These are phyloP conservation scores for Litsea cubeba DNA, from an alignment of 164 flowering plant genomes.

Conservation along the genomic window DNA sequence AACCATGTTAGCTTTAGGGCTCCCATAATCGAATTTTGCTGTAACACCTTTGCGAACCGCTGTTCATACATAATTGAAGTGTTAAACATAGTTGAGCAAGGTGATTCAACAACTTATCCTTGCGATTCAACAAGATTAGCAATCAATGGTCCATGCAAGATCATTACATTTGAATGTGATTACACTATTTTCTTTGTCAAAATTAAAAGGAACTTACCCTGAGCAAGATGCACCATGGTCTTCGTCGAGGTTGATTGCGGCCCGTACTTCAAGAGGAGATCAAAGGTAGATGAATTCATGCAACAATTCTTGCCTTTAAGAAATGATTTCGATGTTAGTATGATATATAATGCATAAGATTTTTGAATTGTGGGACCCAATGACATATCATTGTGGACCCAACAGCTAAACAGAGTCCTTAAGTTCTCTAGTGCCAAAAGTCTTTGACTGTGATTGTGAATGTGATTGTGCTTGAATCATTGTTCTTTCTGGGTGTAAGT, in stretches of 20 bases:
- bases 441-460: background rate
- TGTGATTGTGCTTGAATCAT: no score
- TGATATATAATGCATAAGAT: background rate
- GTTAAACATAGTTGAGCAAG: no score
- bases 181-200: no score
- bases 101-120: no score
- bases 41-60: constrained; percentile 49
- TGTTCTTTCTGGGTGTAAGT: background rate
- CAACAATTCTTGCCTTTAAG: constrained; percentile 57
- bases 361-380: background rate
- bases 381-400: background rate
- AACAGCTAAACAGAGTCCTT: background rate
- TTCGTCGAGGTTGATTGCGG: constrained; percentile 68
- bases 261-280: constrained; percentile 47
- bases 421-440: no score
- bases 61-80: constrained; percentile 17
- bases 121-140: no score
- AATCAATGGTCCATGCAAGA: no score
- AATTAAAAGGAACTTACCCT: constrained; percentile 40
- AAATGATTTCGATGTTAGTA: no score
- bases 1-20: constrained; percentile 24
- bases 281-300: constrained; percentile 55
- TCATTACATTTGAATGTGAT: no score
- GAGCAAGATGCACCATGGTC: constrained; percentile 73
- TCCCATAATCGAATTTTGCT: constrained; percentile 50